Conservation (phyloP, 768 basidiomycete genomes). For the Tulasnella sp. region DNA sequence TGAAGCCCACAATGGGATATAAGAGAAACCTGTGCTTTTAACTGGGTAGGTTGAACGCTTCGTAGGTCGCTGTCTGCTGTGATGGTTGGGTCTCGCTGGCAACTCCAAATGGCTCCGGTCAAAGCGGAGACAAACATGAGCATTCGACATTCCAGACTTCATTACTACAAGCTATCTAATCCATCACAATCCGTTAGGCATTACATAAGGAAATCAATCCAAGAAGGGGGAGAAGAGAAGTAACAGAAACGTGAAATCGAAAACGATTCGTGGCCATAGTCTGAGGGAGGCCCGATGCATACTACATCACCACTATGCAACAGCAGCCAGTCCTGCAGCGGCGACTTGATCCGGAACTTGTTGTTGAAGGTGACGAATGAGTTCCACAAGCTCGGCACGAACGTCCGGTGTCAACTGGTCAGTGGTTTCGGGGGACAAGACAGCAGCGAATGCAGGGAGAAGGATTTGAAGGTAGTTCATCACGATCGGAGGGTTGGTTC, state of each 20-base stretch:
- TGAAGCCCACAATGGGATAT: background rate
- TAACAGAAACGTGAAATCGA: background rate
- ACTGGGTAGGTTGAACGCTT: background rate
- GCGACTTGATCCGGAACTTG: constrained; percentile 73
- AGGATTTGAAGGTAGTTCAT: constrained; percentile 71
- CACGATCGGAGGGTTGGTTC: constrained; percentile 59
- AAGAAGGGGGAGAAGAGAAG: background rate
- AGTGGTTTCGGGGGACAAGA: constrained; percentile 62
- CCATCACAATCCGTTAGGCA: background rate
- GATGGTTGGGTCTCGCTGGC: background rate
- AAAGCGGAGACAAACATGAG: background rate
- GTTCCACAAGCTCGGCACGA: constrained; percentile 62
- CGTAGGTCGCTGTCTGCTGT: background rate
- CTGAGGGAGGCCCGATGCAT: background rate
- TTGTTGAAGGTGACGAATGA: constrained; percentile 62
- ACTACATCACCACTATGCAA: background rate
- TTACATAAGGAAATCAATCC: background rate
- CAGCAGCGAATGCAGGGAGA: constrained; percentile 68
- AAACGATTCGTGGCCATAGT: background rate
- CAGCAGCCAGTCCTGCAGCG: constrained; percentile 60
- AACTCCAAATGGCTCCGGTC: too few species aligned
- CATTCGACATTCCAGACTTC: background rate
- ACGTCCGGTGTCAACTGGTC: constrained; percentile 80
- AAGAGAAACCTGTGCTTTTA: background rate
- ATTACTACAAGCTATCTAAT: background rate